Evolutionary conservation across 805 yeast genomes (phyloP), one percentile per base, ranked within the genome.

Genomic region (Zygoascus tannicola): DNA sequence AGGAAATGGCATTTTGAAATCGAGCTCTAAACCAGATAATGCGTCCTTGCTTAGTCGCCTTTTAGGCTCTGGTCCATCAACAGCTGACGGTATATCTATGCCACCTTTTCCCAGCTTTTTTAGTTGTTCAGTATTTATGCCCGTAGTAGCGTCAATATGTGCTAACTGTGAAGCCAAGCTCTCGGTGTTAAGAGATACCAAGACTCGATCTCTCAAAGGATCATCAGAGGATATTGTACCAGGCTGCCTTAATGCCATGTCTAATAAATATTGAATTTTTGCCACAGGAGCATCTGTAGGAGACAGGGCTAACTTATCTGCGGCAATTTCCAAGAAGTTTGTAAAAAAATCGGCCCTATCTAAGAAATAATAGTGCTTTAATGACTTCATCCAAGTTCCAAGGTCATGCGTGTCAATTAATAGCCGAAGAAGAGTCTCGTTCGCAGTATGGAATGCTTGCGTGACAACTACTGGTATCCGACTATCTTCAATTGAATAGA

Each of bases 1-100:
- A 0, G 99, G 99, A 57, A 85, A 92, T 2, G 97, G 96, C 19
- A 88, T 58, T 32, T 49, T 49, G 45, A 65, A 61, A 36, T 66
- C 68, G 20, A 68, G 54, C 48, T 65, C 65, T 28, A 68, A 39
- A 0, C 64, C 66, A 43, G 60, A 60, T 5, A 54, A 42, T 3
- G 65, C 68, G 2, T 54, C 50, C 22, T 59, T 40, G 10, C 32
- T 22, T 22, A 34, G 46, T n/a, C 44, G 16, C 41, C 50, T 54
- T 37, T 43, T 47, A 19, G 38, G 44, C 4, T 51, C 48, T 22
- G 48, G 18, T 22, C 44, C 38, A 47, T 43, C 43, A 21, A 44
- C 38, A 8, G 47, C 46, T 22, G 12, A 16, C 26, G 22, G 26
- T 32, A 42, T 15, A n/a, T 19, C 20, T 15, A 35, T 19, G 26